Conservation (phyloP, 2,329 filamentous ascomycete genomes). For the Phaeophleospora eucalypticola region DNA sequence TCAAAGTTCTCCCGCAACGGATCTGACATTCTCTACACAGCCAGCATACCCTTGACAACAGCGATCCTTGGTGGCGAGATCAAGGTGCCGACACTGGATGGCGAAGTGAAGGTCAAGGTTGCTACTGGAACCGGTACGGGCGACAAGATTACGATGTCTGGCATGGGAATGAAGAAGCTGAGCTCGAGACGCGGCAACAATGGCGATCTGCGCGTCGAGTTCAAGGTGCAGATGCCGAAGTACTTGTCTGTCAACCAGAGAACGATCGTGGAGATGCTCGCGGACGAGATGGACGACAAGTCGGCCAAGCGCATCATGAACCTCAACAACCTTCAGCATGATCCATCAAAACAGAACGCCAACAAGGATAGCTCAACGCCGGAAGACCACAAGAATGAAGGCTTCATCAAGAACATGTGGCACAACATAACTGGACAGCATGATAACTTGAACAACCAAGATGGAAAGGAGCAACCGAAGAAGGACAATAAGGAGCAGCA, state of each 20-base stretch:
- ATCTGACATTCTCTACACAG: conserved; percentile 88
- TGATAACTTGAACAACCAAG: conserved; percentile 23
- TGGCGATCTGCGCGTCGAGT: conserved; percentile 89
- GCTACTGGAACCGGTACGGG: conserved; percentile 88
- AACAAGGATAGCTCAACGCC: conserved; percentile 54
- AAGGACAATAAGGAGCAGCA: conserved; percentile 20
- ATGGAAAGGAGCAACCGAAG: conserved; percentile 13
- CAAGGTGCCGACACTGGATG: conserved; percentile 82
- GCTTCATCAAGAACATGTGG: conserved; percentile 91
- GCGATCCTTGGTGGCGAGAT: conserved; percentile 89
- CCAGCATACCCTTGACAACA: conserved; percentile 85
- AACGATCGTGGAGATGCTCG: conserved; percentile 89
- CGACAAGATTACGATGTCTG: conserved; percentile 80
- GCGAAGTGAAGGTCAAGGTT: conserved; percentile 84
- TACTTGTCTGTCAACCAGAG: conserved; percentile 88
- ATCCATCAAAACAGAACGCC: conserved; percentile 4
- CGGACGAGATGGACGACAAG: conserved; percentile 92
- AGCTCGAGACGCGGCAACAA: conserved; percentile 59
- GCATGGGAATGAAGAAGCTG: conserved; percentile 92
- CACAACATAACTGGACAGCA: conserved; percentile 80
- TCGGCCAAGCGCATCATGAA: conserved; percentile 92
- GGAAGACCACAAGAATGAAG: conserved; percentile 69
- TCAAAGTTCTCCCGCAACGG: conserved; percentile 83
- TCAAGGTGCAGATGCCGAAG: conserved; percentile 92
- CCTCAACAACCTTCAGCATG: conserved; percentile 41